These are phyloP conservation scores for Torulaspora microellipsoides DNA, from an alignment of 805 yeast species.

Conservation along the genomic window DNA sequence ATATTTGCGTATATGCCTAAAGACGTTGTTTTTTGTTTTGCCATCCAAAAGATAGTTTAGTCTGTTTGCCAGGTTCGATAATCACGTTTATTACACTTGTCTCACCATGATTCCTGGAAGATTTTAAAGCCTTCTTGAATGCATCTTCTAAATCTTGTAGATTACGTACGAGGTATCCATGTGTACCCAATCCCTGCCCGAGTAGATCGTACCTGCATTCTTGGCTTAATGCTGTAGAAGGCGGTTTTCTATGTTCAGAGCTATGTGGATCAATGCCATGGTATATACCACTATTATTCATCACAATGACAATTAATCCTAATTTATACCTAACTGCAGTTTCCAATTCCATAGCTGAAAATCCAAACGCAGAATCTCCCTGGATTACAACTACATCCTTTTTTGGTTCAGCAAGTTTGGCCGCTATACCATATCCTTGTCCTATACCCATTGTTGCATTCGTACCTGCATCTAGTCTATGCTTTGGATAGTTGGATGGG, in stretches of 20 bases:
- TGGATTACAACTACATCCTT: conserved; percentile 53
- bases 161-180: conserved; percentile 46
- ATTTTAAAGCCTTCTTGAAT: conserved; percentile 37
- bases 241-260: conserved; percentile 32
- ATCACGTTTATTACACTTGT: conserved; percentile 54
- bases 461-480: conserved; percentile 66
- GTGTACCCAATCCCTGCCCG: conserved; percentile 52
- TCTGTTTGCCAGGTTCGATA: conserved; percentile 54
- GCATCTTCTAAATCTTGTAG: conserved; percentile 37
- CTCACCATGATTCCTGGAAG: conserved; percentile 24
- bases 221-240: conserved; percentile 56
- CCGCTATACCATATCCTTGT: conserved; percentile 62
- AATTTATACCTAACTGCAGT: conserved; percentile 54
- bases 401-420: conserved; percentile 44
- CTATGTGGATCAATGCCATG: conserved; percentile 48
- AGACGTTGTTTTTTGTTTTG: conserved; percentile 34
- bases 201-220: conserved; percentile 54
- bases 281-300: conserved; percentile 72
- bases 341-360: conserved; percentile 68
- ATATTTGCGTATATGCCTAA: not conserved
- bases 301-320: conserved; percentile 55
- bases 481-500: conserved; percentile 47
- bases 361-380: conserved; percentile 78
- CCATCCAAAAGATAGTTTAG: conserved; percentile 63
- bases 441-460: conserved; percentile 79